A percentile compares a stretch with the other conserved stretches of the same genome.
These are phyloP conservation scores for Thalassiosira exigua DNA, from an alignment of 352 stramenopile species.

Conservation along the genomic window DNA sequence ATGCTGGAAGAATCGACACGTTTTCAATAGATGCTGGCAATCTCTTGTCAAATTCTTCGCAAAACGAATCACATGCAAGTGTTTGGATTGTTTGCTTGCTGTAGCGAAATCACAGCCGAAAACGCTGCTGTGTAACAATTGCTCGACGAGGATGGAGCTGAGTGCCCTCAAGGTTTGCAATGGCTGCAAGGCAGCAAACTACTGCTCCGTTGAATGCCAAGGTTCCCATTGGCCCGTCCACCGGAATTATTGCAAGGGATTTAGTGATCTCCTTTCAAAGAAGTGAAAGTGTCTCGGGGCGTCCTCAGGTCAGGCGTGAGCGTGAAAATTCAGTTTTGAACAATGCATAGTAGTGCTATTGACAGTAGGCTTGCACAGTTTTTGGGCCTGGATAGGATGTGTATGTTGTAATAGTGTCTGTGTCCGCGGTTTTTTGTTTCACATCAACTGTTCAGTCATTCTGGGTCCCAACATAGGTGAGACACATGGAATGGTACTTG, in stretches of 20 bases:
- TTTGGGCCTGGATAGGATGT: no score
- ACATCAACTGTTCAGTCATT: no score
- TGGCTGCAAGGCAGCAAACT: constrained; percentile 6
- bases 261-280: background rate
- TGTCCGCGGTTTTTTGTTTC: no score
- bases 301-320: no score
- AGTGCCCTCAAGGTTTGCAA: background rate
- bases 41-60: constrained; percentile 3
- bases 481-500: no score
- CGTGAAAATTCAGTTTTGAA: no score
- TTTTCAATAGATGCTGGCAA: background rate
- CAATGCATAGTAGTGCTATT: no score
- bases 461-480: no score
- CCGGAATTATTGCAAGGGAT: background rate
- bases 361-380: no score
- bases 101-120: background rate
- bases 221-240: background rate
- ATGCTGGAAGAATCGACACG: background rate
- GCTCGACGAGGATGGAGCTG: background rate
- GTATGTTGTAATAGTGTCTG: no score
- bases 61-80: constrained; percentile 12
- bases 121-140: background rate
- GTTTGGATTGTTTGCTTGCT: background rate
- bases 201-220: constrained; percentile 3
- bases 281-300: no score